Conservation (phyloP, 2,329 filamentous ascomycete genomes). For the Paracorniculantispora psalliotae region DNA sequence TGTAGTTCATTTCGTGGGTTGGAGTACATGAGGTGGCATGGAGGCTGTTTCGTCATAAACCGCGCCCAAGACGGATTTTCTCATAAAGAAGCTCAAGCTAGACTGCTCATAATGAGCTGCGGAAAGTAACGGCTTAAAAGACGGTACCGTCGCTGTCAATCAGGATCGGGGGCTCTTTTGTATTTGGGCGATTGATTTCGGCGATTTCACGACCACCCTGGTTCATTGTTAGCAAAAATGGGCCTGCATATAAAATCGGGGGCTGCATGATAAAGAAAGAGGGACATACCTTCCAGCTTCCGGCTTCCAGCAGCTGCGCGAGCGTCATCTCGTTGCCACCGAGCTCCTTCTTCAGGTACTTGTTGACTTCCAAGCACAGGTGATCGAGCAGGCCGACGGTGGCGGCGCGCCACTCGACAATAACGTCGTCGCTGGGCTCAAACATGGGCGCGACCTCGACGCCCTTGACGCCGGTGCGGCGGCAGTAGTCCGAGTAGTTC, state of each 20-base stretch:
- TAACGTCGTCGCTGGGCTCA: constrained; percentile 53
- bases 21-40: not conserved
- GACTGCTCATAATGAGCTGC: too few species aligned
- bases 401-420: constrained; percentile 62
- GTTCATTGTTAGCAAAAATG: not conserved
- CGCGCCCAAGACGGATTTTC: too few species aligned
- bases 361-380: constrained; percentile 50
- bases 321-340: constrained; percentile 68
- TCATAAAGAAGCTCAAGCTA: too few species aligned
- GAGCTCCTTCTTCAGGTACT: constrained; percentile 59
- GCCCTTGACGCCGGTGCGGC: constrained; percentile 61
- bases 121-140: constrained; percentile 54
- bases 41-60: too few species aligned
- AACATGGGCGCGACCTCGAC: constrained; percentile 55
- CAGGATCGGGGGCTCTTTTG: constrained; percentile 92
- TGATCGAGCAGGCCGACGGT: constrained; percentile 57
- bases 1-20: not conserved
- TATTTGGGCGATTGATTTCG: constrained; percentile 91
- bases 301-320: constrained; percentile 88
- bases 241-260: not conserved
- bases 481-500: constrained; percentile 59
- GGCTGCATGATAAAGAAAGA: not conserved
- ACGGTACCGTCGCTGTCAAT: constrained; percentile 96
- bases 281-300: constrained; percentile 88
- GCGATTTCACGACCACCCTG: constrained; percentile 91